phyloP scores from a whole-genome alignment of 1,284 basidiomycete species.

The Ceratobasidium sp. region DNA sequence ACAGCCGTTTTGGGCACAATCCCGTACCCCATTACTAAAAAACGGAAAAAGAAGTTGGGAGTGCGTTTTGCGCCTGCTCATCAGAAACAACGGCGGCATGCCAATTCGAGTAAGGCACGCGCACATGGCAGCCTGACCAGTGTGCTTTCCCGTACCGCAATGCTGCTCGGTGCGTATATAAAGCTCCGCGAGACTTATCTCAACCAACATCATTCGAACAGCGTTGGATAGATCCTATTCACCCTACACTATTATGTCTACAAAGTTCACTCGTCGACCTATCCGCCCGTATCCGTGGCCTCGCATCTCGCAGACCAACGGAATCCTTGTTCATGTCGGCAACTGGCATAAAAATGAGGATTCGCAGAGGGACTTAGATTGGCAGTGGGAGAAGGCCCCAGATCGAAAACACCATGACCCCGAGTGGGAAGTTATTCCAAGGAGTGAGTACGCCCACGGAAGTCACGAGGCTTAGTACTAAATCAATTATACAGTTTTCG shows the following conservation, averaged over 20 bases:
- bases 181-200: too few relatives aligned
- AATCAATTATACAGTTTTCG: conserved; percentile 2
- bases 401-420: not conserved
- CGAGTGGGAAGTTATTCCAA: conserved; percentile 15
- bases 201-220: too few relatives aligned
- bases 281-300: not conserved
- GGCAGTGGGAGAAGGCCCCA: not conserved
- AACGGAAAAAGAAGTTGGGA: too few relatives aligned
- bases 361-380: conserved; percentile 2
- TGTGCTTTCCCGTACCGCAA: too few relatives aligned
- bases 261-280: conserved; percentile 21
- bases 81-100: too few relatives aligned
- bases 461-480: not conserved
- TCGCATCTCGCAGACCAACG: conserved; percentile 16
- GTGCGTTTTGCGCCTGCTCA: too few relatives aligned
- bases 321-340: conserved; percentile 9
- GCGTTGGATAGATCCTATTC: too few relatives aligned
- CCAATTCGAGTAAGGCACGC: too few relatives aligned
- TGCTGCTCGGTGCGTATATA: too few relatives aligned
- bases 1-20: too few relatives aligned
- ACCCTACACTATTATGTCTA: not conserved
- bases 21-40: too few relatives aligned
- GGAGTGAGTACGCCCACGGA: not conserved
- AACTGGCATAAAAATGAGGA: conserved; percentile 32
- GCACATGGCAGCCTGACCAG: too few relatives aligned